A percentile compares a stretch with the other conserved stretches of the same genome.
Conservation (phyloP, 768 basidiomycete genomes). For the Scleroderma citrinum region DNA sequence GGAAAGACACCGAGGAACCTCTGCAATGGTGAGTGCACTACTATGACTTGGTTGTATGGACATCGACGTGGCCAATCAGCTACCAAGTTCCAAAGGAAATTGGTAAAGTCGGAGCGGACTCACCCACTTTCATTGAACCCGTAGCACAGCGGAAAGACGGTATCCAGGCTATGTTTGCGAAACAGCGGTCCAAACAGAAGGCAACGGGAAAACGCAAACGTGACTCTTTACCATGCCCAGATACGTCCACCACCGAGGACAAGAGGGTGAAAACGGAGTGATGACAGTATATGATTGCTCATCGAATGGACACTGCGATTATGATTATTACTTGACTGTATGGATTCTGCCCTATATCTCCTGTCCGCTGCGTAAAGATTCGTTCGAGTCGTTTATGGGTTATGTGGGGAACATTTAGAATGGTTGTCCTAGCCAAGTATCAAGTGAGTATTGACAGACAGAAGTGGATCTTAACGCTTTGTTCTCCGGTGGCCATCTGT, state of each 20-base stretch:
- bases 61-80: constrained; percentile 33
- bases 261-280: constrained; percentile 19
- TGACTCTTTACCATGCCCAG: constrained; percentile 8
- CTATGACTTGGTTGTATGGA: neutral
- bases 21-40: constrained; percentile 59
- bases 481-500: too few relatives aligned
- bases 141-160: constrained; percentile 77
- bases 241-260: constrained; percentile 5
- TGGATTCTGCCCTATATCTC: too few relatives aligned
- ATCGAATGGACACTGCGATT: too few relatives aligned
- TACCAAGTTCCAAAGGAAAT: constrained; percentile 88
- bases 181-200: constrained; percentile 38
- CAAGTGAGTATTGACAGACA: too few relatives aligned
- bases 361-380: too few relatives aligned
- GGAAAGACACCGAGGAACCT: constrained; percentile 40
- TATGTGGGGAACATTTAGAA: too few relatives aligned
- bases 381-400: too few relatives aligned
- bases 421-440: too few relatives aligned
- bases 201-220: constrained; percentile 25
- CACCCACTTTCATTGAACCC: constrained; percentile 76
- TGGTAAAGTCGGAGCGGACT: constrained; percentile 85
- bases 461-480: too few relatives aligned
- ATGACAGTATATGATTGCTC: too few relatives aligned
- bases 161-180: constrained; percentile 76
- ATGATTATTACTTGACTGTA: too few relatives aligned